phyloP scores from a whole-genome alignment of 352 stramenopile genomes.

The Aphanomyces euteiches region DNA sequence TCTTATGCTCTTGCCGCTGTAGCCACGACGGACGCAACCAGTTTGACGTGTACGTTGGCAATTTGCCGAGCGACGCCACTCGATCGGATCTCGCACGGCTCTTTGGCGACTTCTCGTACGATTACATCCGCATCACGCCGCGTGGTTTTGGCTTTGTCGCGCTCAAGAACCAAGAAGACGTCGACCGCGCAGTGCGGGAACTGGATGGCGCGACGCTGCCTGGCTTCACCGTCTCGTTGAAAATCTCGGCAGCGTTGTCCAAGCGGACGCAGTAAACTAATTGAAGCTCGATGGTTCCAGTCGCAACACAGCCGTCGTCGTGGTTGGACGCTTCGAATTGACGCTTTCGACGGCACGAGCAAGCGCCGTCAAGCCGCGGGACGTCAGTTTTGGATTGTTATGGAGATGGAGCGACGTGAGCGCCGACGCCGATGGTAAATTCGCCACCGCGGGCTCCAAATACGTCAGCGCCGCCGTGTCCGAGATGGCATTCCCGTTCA shows the following conservation, averaged over 20 bases:
- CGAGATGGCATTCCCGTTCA: constrained; percentile 53
- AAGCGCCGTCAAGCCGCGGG: constrained; percentile 36
- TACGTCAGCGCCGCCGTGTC: constrained; percentile 52
- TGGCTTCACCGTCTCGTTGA: constrained; percentile 25
- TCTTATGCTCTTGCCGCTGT: background rate
- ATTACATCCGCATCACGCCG: constrained; percentile 80
- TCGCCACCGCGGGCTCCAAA: constrained; percentile 45
- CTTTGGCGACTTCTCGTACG: constrained; percentile 76
- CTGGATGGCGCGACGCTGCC: constrained; percentile 45
- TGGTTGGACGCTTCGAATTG: background rate
- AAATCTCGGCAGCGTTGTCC: constrained; percentile 26
- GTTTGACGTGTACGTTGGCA: constrained; percentile 79
- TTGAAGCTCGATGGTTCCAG: background rate
- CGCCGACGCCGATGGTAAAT: constrained; percentile 32
- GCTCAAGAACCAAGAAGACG: constrained; percentile 65
- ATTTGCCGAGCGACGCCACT: constrained; percentile 74
- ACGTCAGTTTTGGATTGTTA: constrained; percentile 43
- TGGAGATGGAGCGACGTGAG: constrained; percentile 57
- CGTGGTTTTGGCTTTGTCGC: constrained; percentile 81
- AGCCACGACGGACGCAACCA: constrained; percentile 46
- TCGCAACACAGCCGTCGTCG: background rate
- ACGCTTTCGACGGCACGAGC: background rate
- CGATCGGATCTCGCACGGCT: constrained; percentile 73
- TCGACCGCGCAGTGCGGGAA: constrained; percentile 76
- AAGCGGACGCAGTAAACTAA: constrained; percentile 17